Evolutionary conservation across 768 basidiomycete genomes (phyloP), one percentile per base, ranked within the genome.

Genomic region (Crucibulum laeve): DNA sequence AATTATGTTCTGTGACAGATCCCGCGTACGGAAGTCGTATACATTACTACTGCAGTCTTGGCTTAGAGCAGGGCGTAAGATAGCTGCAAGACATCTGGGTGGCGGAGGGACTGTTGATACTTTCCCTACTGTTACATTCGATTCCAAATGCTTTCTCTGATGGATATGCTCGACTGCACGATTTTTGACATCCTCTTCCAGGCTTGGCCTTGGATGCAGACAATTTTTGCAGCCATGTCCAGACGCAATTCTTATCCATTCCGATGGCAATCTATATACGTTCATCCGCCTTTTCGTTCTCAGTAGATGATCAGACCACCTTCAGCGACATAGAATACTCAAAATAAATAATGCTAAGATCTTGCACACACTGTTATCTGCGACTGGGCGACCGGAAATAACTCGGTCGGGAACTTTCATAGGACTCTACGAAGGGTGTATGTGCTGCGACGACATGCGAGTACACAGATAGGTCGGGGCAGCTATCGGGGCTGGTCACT

Each of bases 311-410:
- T 26, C 18, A 40, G 65, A 58, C 53, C 10, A 39, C 63, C 1
- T 68, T 72, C 46, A 59, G 65, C 0, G 67, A 62, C 1, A 45
- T 56, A 3, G 47, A 45, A 18, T 36, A 38, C 2, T 49, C 51
- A 3, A 60, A 73, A 43, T 48, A 58, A 6, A 62, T 74, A 50
- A 63, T 62, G 32, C 24, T 74, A 70, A 70, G 71, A 76, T 43
- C 40, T 71, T 10, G 62, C 65, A 0, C 54, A 51, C 11, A 50
- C 48, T 11, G 38, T 54, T 4, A 55, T 71, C 1, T 74, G 72
- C 48, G 70, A 74, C 42, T 58, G 74, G 14, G 57, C 68, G 1
- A 71, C 70, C 3, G 72, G 72, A 4, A 76, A 74, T 49, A 76
- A 72, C 46, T 24, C 42, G 2, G 71, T 74, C 1, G 35, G 35